phyloP scores from a whole-genome alignment of 2,329 filamentous ascomycete species.

The Simplicillium aogashimaense region DNA sequence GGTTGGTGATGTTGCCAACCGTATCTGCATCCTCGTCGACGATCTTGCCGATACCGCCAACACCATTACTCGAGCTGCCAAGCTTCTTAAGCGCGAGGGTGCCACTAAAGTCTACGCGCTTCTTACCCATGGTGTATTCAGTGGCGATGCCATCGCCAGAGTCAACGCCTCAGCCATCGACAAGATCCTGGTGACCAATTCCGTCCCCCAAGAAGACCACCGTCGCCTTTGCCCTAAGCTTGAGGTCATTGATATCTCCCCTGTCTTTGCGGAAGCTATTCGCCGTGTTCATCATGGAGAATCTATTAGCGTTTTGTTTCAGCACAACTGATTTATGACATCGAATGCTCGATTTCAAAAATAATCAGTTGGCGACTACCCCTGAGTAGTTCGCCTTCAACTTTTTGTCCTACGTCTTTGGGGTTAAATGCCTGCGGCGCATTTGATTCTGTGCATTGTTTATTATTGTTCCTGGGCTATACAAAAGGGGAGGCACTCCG shows the following conservation, averaged over 20 bases:
- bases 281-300: conserved; percentile 95
- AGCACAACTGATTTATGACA: conserved; percentile 16
- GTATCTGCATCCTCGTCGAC: conserved; percentile 83
- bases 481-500: no score
- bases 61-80: conserved; percentile 91
- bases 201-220: conserved; percentile 81
- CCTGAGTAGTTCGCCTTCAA: no score
- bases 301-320: conserved; percentile 89
- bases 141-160: conserved; percentile 85
- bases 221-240: conserved; percentile 72
- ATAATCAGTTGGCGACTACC: no score
- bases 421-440: no score
- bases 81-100: conserved; percentile 92
- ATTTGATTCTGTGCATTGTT: no score
- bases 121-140: conserved; percentile 89
- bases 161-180: conserved; percentile 91
- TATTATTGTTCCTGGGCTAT: no score
- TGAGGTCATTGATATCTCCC: conserved; percentile 80
- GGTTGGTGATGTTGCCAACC: conserved; percentile 73
- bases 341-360: no score
- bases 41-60: conserved; percentile 94
- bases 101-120: conserved; percentile 87
- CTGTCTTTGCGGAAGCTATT: conserved; percentile 91
- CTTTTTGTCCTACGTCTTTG: no score
- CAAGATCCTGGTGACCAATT: conserved; percentile 92